phyloP scores from a whole-genome alignment of 129 eudicot species.

The Chrysanthemum lavandulifolium region DNA sequence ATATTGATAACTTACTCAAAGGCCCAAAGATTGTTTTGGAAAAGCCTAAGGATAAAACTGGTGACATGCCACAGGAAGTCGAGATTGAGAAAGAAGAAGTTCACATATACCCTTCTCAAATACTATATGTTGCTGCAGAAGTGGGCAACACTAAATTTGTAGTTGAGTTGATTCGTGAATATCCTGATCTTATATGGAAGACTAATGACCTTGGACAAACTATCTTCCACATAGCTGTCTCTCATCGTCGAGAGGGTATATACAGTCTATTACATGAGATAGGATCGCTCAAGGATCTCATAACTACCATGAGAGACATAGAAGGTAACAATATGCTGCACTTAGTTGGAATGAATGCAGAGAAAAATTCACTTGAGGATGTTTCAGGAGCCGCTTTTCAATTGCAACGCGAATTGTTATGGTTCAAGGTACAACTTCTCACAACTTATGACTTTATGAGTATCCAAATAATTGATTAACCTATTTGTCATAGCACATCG shows the following conservation, averaged over 20 bases:
- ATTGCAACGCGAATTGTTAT: conserved; percentile 33
- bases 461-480: neutral
- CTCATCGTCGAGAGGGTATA: conserved; percentile 29
- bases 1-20: conserved; percentile 7
- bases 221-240: conserved; percentile 39
- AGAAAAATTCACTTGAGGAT: conserved; percentile 7
- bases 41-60: no score
- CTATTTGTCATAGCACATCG: no score
- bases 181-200: conserved; percentile 36
- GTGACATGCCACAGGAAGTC: no score
- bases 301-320: conserved; percentile 14
- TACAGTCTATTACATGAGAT: conserved; percentile 32
- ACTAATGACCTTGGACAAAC: conserved; percentile 7
- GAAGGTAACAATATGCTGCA: conserved; percentile 34
- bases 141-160: conserved; percentile 29
- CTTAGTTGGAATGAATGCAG: conserved; percentile 31
- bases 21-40: conserved; percentile 12
- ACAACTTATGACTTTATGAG: neutral
- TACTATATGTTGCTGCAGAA: conserved; percentile 37
- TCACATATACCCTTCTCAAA: neutral
- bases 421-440: conserved; percentile 41
- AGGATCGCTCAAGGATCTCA: conserved; percentile 19
- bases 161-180: conserved; percentile 20
- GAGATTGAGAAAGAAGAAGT: neutral
- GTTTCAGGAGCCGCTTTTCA: conserved; percentile 30